Evolutionary conservation across 2,329 filamentous ascomycete genomes (phyloP).

Genomic region (Talaromyces funiculosus): DNA sequence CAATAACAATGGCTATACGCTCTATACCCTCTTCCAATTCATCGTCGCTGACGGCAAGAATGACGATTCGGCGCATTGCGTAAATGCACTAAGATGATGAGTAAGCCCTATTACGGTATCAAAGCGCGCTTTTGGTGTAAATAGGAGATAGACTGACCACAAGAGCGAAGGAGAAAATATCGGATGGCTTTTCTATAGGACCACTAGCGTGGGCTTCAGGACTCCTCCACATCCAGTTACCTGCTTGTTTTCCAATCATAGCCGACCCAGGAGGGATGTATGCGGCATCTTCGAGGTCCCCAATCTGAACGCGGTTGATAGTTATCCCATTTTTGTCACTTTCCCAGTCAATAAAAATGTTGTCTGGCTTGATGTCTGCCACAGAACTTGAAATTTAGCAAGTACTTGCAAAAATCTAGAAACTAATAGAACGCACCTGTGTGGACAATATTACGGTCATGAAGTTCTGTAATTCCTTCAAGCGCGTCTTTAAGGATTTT

Average conservation of each 20-base stretch:
- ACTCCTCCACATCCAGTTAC: slow-evolving; percentile 32
- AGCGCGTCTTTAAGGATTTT: slow-evolving; percentile 41
- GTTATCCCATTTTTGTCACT: slow-evolving; percentile 14
- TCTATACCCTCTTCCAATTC: slow-evolving; percentile 29
- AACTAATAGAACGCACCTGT: slow-evolving; percentile 17
- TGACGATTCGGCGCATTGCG: slow-evolving; percentile 38
- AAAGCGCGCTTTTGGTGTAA: background rate
- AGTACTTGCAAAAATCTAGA: background rate
- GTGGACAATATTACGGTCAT: slow-evolving; percentile 32
- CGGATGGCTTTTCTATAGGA: slow-evolving; percentile 26
- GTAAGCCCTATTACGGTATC: slow-evolving; percentile 7
- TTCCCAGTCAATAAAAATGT: slow-evolving; percentile 30
- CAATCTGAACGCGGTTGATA: slow-evolving; percentile 22
- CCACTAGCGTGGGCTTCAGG: slow-evolving; percentile 28
- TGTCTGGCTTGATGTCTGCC: slow-evolving; percentile 32
- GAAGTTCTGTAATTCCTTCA: slow-evolving; percentile 31
- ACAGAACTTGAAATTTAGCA: slow-evolving; percentile 5
- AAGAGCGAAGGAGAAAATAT: slow-evolving; percentile 34
- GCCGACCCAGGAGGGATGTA: slow-evolving; percentile 15
- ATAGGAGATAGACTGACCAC: slow-evolving; percentile 21
- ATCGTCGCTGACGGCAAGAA: slow-evolving; percentile 36
- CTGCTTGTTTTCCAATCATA: slow-evolving; percentile 19
- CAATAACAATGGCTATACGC: slow-evolving; percentile 37
- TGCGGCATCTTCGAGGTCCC: slow-evolving; percentile 24
- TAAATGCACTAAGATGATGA: slow-evolving; percentile 38